A percentile compares a stretch with the other conserved stretches of the same genome.
These are phyloP conservation scores for Fraxinus velutina DNA, from an alignment of 305 asterid species.

Conservation along the genomic window DNA sequence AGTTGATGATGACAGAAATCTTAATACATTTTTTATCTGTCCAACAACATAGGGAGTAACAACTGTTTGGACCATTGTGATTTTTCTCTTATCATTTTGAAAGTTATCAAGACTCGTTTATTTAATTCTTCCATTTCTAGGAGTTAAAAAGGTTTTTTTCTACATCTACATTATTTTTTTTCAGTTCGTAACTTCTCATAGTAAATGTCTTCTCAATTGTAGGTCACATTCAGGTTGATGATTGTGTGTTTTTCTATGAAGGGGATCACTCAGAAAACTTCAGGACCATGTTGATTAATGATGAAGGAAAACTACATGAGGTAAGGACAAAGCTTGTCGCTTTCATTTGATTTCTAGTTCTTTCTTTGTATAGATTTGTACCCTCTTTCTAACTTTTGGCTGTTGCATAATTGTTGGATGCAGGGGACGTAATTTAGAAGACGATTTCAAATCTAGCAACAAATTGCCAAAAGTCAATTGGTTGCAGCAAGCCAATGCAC, in stretches of 20 bases:
- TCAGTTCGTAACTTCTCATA: neutral
- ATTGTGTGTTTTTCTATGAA: constrained; percentile 16
- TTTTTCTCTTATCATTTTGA: neutral
- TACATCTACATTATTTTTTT: neutral
- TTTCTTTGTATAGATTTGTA: neutral
- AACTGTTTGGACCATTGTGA: neutral
- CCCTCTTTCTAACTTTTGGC: constrained; percentile 11
- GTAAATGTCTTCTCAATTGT: neutral
- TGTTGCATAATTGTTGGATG: constrained; percentile 18
- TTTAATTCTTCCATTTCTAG: neutral
- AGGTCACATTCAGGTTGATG: constrained; percentile 20
- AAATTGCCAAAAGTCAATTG: constrained; percentile 58
- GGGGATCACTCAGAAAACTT: constrained; percentile 20
- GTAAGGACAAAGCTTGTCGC: constrained; percentile 28
- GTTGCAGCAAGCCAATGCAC: constrained; percentile 66
- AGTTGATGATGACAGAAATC: neutral
- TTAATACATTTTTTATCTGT: neutral
- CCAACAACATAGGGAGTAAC: neutral
- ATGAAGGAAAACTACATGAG: constrained; percentile 40
- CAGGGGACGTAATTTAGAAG: constrained; percentile 46
- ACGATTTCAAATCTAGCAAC: constrained; percentile 33
- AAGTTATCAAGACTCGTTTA: neutral
- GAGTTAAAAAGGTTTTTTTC: neutral
- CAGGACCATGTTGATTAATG: constrained; percentile 31
- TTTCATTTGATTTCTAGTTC: constrained; percentile 7